Conservation (phyloP, 2,329 filamentous ascomycete species). For the Colletotrichum sp. region DNA sequence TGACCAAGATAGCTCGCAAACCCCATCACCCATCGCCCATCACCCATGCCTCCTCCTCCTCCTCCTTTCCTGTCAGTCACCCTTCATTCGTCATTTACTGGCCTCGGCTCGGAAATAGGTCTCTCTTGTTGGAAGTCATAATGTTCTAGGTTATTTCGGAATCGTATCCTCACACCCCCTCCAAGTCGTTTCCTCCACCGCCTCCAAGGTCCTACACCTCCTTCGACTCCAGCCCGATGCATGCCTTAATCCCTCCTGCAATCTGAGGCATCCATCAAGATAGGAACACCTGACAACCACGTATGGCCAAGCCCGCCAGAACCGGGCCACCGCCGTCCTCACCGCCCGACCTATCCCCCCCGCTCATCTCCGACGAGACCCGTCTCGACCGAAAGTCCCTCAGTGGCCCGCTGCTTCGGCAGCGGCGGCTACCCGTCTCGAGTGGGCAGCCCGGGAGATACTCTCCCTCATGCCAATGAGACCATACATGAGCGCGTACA, state of each 20-base stretch:
- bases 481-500: slow-evolving; percentile 54
- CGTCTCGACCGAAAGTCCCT: slow-evolving; percentile 22
- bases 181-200: slow-evolving; percentile 8
- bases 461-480: slow-evolving; percentile 54
- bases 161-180: slow-evolving; percentile 11
- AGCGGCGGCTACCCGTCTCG: slow-evolving; percentile 16
- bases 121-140: slow-evolving; percentile 10
- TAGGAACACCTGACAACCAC: not conserved
- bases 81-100: not conserved
- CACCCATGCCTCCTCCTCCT: not conserved
- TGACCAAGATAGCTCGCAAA: not conserved
- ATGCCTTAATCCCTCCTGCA: slow-evolving; percentile 11
- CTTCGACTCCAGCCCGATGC: slow-evolving; percentile 1
- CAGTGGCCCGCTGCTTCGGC: slow-evolving; percentile 16
- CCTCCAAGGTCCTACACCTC: not conserved
- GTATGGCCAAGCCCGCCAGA: slow-evolving; percentile 18
- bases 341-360: slow-evolving; percentile 14
- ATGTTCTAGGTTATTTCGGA: slow-evolving; percentile 17
- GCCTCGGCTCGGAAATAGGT: slow-evolving; percentile 6
- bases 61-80: not conserved
- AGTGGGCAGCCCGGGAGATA: slow-evolving; percentile 23
- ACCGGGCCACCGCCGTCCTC: slow-evolving; percentile 19
- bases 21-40: not conserved
- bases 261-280: slow-evolving; percentile 4
- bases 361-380: slow-evolving; percentile 20